Evolutionary conservation across 2,329 filamentous ascomycete species (phyloP).

Genomic region (Leptoxyphium fumago): DNA sequence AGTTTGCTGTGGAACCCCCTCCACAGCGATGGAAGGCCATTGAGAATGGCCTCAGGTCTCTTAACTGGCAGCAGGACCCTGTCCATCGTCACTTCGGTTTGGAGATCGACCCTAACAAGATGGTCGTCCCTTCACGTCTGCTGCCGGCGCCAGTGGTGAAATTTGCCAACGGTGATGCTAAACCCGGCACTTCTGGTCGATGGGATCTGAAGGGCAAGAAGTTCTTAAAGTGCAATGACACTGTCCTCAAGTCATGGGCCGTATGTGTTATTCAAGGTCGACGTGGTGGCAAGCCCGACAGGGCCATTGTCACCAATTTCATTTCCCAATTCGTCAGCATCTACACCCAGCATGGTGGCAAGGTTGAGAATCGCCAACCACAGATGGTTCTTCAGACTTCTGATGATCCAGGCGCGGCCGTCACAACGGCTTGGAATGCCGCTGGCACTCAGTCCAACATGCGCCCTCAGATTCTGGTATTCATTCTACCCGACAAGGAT

Average conservation of each 20-base stretch:
- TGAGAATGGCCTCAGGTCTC: constrained; percentile 47
- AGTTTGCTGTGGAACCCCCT: constrained; percentile 73
- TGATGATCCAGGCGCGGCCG: constrained; percentile 16
- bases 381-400: constrained; percentile 23
- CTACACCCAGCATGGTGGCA: constrained; percentile 48
- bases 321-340: constrained; percentile 45
- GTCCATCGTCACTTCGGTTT: constrained; percentile 63
- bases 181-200: constrained; percentile 54
- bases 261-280: constrained; percentile 51
- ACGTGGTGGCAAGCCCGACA: constrained; percentile 29
- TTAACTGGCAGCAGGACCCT: constrained; percentile 54
- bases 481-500: constrained; percentile 60
- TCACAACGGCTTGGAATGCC: constrained; percentile 35
- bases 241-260: constrained; percentile 54
- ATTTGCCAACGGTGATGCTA: constrained; percentile 41
- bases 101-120: constrained; percentile 48
- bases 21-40: constrained; percentile 53
- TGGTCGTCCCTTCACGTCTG: constrained; percentile 50
- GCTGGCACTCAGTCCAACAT: constrained; percentile 39
- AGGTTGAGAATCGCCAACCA: constrained; percentile 33
- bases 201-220: constrained; percentile 80
- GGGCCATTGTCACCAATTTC: constrained; percentile 35
- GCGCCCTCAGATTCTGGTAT: constrained; percentile 63
- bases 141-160: constrained; percentile 56
- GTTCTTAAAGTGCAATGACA: constrained; percentile 51